Conservation (phyloP, 768 basidiomycete genomes). For the Termitomyces eurrhizus region DNA sequence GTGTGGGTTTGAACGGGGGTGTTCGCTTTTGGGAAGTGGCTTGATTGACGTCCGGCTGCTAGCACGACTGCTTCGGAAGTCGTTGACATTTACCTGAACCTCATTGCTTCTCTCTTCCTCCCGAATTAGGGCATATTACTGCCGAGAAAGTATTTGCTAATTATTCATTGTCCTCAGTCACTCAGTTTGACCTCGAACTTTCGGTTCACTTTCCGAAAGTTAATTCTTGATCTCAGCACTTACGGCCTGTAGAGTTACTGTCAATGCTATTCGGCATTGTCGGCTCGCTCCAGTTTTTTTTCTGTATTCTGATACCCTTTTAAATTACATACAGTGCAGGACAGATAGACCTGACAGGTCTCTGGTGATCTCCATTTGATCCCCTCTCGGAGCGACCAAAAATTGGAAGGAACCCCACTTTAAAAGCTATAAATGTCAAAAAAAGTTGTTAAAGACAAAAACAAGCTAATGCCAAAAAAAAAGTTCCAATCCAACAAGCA, state of each 20-base stretch:
- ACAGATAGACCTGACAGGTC: too few relatives aligned
- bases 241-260: background rate
- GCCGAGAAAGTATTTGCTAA: background rate
- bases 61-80: background rate
- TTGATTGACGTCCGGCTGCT: conserved; percentile 58
- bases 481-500: too few relatives aligned
- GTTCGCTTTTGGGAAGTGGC: conserved; percentile 41
- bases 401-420: too few relatives aligned
- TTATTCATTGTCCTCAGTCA: background rate
- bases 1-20: background rate
- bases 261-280: background rate
- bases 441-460: too few relatives aligned
- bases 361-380: too few relatives aligned
- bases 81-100: conserved; percentile 6
- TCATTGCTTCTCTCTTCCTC: background rate
- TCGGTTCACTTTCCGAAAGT: background rate
- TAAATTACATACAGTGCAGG: background rate
- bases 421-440: too few relatives aligned
- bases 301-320: background rate
- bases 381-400: too few relatives aligned
- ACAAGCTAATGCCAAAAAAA: too few relatives aligned
- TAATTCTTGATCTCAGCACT: background rate
- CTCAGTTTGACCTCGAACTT: background rate
- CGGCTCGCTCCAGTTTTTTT: background rate
- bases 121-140: background rate